Base-by-base conservation (phyloP, 306 rosid genomes). In the Gillenia trifoliata region DNA sequence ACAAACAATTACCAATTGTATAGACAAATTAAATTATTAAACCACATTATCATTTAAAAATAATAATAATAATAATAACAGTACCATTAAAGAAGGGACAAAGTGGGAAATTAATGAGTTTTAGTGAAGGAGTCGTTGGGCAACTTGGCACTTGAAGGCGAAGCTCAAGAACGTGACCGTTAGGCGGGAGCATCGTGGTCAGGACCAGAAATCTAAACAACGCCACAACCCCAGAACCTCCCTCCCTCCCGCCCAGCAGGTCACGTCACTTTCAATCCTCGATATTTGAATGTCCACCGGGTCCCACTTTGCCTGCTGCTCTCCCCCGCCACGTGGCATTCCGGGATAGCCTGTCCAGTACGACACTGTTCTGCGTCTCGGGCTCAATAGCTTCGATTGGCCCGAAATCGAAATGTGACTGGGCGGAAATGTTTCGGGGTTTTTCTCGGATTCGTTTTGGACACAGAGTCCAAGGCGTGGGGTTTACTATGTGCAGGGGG, bases 141-240 rank as follows among this genome's bases (percentile, higher is more conserved):
- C 68, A 64, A 64, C 10, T 69, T 0, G 8, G 80, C 65, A 72
- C 29, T 19, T 69, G 40, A 11, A 5, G 70, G 80, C 70, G 80
- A 33, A 36, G 38, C 28, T 57, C 68, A 74, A 82, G 73, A 61
- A 76, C 47, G 75, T 75, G 85, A 82, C 84, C 79, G 87, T 80
- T 74, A 45, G 47, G 77, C 4, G 7, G 7, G 34, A 54, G 75
- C 75, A 77, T 74, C 71, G 80, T 77, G 77, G 85, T 85, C 79
- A 85, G 86, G 87, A 85, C 86, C 87, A 31, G 79, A 81, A 87
- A 47, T 83, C 71, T 64, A 74, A 81, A 80, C 62, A 30, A 40
- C 28, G 31, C 30, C 64, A 29, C 30, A 25, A 68, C 26, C 30
- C 26, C 26, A 6, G 5, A 15, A 4, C 3, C 29, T 63, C 8